Evolutionary conservation across 2,329 filamentous ascomycete species (phyloP).

Genomic region (Zymoseptoria passerinii): DNA sequence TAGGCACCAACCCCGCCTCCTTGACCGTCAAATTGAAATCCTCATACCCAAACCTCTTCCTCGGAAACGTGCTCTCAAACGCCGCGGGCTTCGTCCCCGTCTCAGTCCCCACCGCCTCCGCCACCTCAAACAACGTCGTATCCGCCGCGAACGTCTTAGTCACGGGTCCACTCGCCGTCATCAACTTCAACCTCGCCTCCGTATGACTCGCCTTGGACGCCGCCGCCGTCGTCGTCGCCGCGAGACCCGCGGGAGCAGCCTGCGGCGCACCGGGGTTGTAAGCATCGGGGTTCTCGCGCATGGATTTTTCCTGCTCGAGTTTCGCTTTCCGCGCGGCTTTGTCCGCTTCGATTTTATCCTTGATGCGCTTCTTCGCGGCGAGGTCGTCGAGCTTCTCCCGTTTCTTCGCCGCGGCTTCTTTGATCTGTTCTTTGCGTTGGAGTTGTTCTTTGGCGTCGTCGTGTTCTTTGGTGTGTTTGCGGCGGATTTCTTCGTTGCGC

Average conservation of each 20-base stretch:
- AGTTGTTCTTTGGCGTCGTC: conserved; percentile 89
- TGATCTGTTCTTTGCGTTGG: conserved; percentile 78
- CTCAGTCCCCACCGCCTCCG: conserved; percentile 63
- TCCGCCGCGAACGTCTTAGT: conserved; percentile 83
- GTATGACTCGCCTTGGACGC: conserved; percentile 58
- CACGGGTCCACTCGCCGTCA: conserved; percentile 67
- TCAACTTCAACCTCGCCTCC: conserved; percentile 73
- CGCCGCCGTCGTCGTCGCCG: conserved; percentile 23
- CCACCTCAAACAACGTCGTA: conserved; percentile 88
- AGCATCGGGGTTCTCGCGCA: conserved; percentile 64
- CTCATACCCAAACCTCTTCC: conserved; percentile 60
- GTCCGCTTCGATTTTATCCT: conserved; percentile 89
- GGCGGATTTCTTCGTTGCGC: conserved; percentile 74
- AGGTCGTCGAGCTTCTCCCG: conserved; percentile 79
- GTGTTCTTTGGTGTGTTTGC: conserved; percentile 80
- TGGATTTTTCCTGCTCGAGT: conserved; percentile 76
- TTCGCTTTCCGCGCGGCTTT: conserved; percentile 82
- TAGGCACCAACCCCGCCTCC: conserved; percentile 83
- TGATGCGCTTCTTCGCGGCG: conserved; percentile 79
- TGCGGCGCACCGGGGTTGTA: conserved; percentile 40
- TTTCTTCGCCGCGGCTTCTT: conserved; percentile 78
- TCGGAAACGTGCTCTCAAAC: conserved; percentile 81
- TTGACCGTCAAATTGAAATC: conserved; percentile 89
- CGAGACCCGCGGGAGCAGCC: conserved; percentile 33
- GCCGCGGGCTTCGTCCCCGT: conserved; percentile 61